Conservation (phyloP, 1,284 basidiomycete genomes). For the Ustilago nuda region DNA sequence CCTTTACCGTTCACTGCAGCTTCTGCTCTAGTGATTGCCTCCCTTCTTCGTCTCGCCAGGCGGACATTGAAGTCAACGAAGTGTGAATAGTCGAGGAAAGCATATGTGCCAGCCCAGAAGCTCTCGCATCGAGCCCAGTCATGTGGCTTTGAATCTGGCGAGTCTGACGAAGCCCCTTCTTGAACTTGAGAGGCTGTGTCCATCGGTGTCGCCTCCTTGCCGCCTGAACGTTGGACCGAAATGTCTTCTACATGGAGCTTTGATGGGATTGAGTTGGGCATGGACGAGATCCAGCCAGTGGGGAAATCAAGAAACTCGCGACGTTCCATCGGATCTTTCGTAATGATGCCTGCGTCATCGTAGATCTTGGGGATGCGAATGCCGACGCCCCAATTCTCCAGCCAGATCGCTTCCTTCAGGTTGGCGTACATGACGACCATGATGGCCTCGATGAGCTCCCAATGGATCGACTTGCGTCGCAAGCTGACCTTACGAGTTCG, state of each 20-base stretch:
- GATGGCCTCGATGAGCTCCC: constrained; percentile 55
- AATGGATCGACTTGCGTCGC: constrained; percentile 47
- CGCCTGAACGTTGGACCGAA: background rate
- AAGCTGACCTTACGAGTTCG: constrained; percentile 11
- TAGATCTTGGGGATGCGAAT: constrained; percentile 49
- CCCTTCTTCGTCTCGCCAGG: constrained; percentile 30
- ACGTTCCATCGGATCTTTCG: constrained; percentile 39
- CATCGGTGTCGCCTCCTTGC: constrained; percentile 1
- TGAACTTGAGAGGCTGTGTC: constrained; percentile 3
- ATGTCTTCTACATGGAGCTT: constrained; percentile 12
- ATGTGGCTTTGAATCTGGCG: constrained; percentile 40
- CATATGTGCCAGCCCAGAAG: constrained; percentile 51
- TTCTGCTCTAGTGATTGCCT: constrained; percentile 6
- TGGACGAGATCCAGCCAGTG: constrained; percentile 39
- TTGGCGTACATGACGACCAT: constrained; percentile 60
- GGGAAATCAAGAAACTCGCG: constrained; percentile 41
- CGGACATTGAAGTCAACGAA: constrained; percentile 47
- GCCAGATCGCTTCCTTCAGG: constrained; percentile 49
- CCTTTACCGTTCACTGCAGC: background rate
- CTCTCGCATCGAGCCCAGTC: constrained; percentile 59
- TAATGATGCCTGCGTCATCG: constrained; percentile 20
- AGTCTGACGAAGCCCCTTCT: background rate
- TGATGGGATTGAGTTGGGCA: constrained; percentile 14
- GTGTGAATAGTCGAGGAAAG: constrained; percentile 52
- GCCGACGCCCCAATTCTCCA: constrained; percentile 54